Evolutionary conservation across 1,284 basidiomycete genomes (phyloP).

Genomic region (Cryptococcus sp.): DNA sequence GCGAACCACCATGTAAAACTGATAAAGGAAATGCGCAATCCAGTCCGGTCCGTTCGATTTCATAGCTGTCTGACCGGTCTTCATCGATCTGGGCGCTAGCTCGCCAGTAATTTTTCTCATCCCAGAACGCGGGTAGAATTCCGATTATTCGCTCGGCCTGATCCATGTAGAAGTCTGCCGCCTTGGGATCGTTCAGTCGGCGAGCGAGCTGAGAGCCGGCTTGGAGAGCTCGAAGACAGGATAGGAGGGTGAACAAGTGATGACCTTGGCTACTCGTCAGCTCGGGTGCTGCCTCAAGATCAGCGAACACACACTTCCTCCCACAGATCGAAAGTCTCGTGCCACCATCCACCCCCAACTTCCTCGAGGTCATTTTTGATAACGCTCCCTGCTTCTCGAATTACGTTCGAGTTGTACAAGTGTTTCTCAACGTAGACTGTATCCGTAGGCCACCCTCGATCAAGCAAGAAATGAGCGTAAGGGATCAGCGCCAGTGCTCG

Average conservation of each 20-base stretch:
- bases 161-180: constrained; percentile 39
- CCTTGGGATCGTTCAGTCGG: constrained; percentile 38
- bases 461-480: constrained; percentile 49
- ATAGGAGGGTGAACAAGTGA: constrained; percentile 51
- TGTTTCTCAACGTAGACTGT: constrained; percentile 36
- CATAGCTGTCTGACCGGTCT: background rate
- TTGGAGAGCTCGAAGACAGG: constrained; percentile 43
- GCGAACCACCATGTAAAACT: constrained; percentile 34
- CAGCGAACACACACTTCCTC: constrained; percentile 37
- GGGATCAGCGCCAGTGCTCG: constrained; percentile 48
- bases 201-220: constrained; percentile 46
- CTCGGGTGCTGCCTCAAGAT: background rate
- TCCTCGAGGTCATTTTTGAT: constrained; percentile 55
- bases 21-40: constrained; percentile 49
- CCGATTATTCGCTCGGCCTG: constrained; percentile 30
- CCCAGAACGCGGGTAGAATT: constrained; percentile 42
- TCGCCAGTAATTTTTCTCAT: constrained; percentile 27
- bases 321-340: constrained; percentile 47
- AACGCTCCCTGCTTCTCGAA: constrained; percentile 29
- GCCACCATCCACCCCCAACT: constrained; percentile 44
- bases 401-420: constrained; percentile 38
- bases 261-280: constrained; percentile 34
- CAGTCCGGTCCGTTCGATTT: constrained; percentile 27
- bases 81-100: constrained; percentile 24
- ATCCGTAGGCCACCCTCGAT: constrained; percentile 37